These are phyloP conservation scores for Echria macrotheca DNA, from an alignment of 495 filamentous ascomycete species.

Conservation along the genomic window DNA sequence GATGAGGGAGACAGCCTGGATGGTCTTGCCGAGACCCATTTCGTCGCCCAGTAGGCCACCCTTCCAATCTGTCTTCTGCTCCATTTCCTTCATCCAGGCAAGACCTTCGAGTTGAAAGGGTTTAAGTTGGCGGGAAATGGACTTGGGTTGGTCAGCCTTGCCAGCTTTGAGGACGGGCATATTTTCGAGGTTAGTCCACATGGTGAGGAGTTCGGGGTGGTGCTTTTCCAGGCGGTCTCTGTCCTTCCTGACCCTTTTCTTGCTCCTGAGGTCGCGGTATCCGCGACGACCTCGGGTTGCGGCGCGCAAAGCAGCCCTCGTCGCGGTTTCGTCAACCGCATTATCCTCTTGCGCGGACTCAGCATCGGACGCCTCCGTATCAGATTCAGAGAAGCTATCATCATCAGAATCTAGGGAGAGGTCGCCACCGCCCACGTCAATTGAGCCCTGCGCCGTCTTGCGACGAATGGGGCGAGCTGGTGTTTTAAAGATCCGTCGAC, in stretches of 20 bases:
- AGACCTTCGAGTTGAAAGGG: conserved; percentile 90
- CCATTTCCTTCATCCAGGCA: conserved; percentile 88
- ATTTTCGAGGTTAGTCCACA: conserved; percentile 74
- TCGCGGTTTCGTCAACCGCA: background rate
- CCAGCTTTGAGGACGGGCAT: conserved; percentile 60
- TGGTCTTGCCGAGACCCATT: conserved; percentile 98
- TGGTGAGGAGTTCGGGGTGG: conserved; percentile 71
- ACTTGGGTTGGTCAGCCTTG: conserved; percentile 66
- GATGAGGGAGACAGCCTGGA: conserved; percentile 91
- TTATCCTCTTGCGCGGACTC: conserved; percentile 8
- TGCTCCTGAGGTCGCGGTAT: conserved; percentile 20
- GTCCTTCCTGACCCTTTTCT: conserved; percentile 19
- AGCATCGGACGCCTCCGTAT: conserved; percentile 1
- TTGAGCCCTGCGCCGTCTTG: background rate
- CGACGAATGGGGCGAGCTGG: no score
- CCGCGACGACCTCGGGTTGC: conserved; percentile 19
- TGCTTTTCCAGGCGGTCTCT: conserved; percentile 53
- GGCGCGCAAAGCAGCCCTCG: background rate
- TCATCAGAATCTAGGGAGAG: conserved; percentile 1
- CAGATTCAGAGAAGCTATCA: conserved; percentile 4
- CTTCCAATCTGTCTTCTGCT: conserved; percentile 73
- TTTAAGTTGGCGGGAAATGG: conserved; percentile 77
- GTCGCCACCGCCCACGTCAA: background rate
- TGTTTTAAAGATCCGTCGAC: background rate
- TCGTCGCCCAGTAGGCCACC: conserved; percentile 91